These are phyloP conservation scores for Aspergillus sp. DNA, from an alignment of 2,329 filamentous ascomycete genomes.

Conservation along the genomic window DNA sequence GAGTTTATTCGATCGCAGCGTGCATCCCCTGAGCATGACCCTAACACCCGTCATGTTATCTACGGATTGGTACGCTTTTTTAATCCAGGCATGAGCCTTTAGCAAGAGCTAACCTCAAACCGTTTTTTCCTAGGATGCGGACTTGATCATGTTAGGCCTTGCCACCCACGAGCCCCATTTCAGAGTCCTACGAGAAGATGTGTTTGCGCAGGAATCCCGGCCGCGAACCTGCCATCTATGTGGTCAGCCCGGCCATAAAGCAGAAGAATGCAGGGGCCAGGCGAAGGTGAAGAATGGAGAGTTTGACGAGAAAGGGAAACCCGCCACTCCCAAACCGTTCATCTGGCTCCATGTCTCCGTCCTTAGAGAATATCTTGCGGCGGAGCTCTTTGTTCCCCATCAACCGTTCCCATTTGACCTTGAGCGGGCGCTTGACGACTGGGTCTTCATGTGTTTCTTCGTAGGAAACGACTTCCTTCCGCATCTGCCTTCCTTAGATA, in stretches of 20 bases:
- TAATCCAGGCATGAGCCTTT: neutral
- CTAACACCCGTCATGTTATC: conserved; percentile 96
- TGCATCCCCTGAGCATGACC: conserved; percentile 86
- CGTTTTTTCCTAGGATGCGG: conserved; percentile 68
- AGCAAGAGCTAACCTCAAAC: conserved; percentile 26
- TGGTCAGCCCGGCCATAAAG: conserved; percentile 89
- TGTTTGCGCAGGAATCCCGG: conserved; percentile 89
- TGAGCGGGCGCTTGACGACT: conserved; percentile 92
- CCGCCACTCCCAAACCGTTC: conserved; percentile 79
- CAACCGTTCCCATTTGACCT: conserved; percentile 90
- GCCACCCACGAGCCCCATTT: conserved; percentile 98
- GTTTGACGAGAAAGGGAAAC: conserved; percentile 79
- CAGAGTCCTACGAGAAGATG: conserved; percentile 92
- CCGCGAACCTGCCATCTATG: conserved; percentile 83
- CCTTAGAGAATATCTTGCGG: conserved; percentile 87
- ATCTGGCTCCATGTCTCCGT: conserved; percentile 97
- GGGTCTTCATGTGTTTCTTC: conserved; percentile 99
- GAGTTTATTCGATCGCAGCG: conserved; percentile 94
- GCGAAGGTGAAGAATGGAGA: conserved; percentile 78
- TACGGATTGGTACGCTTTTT: conserved; percentile 70
- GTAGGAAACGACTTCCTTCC: conserved; percentile 98
- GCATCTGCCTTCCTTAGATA: conserved; percentile 95
- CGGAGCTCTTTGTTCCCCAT: conserved; percentile 81
- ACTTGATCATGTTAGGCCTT: conserved; percentile 97
- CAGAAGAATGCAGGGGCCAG: conserved; percentile 79